Percentiles rank a stretch among this genome's conserved stretches.
Conservation (phyloP, 2,329 filamentous ascomycete genomes). For the Sporothrix euskadiensis region DNA sequence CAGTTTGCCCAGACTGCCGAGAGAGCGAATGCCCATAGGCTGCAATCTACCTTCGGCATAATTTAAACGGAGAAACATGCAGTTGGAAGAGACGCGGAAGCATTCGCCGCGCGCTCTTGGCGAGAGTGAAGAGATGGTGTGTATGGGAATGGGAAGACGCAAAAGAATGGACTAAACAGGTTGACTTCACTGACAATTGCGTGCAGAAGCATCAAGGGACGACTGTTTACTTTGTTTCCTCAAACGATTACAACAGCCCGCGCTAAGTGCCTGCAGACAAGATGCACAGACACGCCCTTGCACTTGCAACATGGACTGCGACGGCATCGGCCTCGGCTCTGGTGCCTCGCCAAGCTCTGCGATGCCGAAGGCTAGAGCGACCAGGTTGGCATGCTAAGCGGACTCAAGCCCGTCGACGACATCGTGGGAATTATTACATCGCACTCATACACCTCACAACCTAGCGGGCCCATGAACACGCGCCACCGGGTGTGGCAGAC, state of each 20-base stretch:
- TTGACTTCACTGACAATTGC: neutral
- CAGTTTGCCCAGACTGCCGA: neutral
- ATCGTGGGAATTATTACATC: slow-evolving; percentile 45
- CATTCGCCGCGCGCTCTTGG: neutral
- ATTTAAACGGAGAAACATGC: slow-evolving; percentile 19
- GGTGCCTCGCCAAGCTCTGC: slow-evolving; percentile 38
- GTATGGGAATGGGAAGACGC: neutral
- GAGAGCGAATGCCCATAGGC: neutral
- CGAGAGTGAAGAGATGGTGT: neutral
- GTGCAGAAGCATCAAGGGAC: no score
- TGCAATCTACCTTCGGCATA: slow-evolving; percentile 2
- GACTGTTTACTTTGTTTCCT: neutral
- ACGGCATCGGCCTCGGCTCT: neutral
- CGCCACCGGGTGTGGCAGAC: slow-evolving; percentile 48
- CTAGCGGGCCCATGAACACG: slow-evolving; percentile 43
- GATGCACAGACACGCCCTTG: neutral
- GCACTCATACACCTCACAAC: slow-evolving; percentile 44
- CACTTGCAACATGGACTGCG: neutral
- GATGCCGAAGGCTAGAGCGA: slow-evolving; percentile 47
- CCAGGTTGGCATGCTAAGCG: slow-evolving; percentile 41
- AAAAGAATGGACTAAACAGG: neutral
- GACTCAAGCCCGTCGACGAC: slow-evolving; percentile 40
- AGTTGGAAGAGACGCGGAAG: neutral
- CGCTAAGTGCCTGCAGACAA: neutral
- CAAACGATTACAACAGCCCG: neutral